A percentile compares a stretch with the other conserved stretches of the same genome.
Evolutionary conservation across 768 basidiomycete genomes (phyloP).

Genomic region (Atractiella rhizophila): DNA sequence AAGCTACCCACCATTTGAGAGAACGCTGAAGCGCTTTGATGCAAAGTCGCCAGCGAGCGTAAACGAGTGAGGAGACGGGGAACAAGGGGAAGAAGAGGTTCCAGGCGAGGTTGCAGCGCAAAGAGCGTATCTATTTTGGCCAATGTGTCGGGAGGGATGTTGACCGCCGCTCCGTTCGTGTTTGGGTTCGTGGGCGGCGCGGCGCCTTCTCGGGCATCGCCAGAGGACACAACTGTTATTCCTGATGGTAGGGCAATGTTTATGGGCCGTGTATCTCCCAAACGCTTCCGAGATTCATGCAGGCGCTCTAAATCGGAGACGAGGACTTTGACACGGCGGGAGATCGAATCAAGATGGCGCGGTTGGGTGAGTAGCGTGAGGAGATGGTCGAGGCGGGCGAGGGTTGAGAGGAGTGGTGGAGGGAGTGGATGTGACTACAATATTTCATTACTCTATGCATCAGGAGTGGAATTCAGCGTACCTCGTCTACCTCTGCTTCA

Average conservation of each 20-base stretch:
- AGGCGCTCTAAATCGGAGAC: slow-evolving; percentile 75
- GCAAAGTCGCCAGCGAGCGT: slow-evolving; percentile 54
- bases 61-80: slow-evolving; percentile 70
- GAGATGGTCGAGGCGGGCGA: slow-evolving; percentile 60
- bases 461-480: slow-evolving; percentile 21
- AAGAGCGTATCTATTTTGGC: slow-evolving; percentile 22
- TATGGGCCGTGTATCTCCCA: slow-evolving; percentile 16
- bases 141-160: slow-evolving; percentile 19
- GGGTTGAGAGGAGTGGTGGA: slow-evolving; percentile 30
- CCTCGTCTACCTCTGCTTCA: slow-evolving; percentile 58
- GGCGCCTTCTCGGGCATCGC: background rate
- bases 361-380: slow-evolving; percentile 76
- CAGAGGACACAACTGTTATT: slow-evolving; percentile 14
- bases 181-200: slow-evolving; percentile 3
- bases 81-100: slow-evolving; percentile 25
- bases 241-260: slow-evolving; percentile 14
- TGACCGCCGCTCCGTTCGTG: background rate
- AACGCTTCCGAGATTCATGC: slow-evolving; percentile 23
- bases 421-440: background rate
- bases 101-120: slow-evolving; percentile 23
- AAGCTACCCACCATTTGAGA: slow-evolving; percentile 23
- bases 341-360: slow-evolving; percentile 81
- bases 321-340: slow-evolving; percentile 71
- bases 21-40: slow-evolving; percentile 57
- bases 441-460: background rate